Percentiles rank a stretch among this genome's conserved stretches.
Evolutionary conservation across 192 early-diverging fungal genomes (phyloP).

Genomic region (Linnemannia schmuckeri): DNA sequence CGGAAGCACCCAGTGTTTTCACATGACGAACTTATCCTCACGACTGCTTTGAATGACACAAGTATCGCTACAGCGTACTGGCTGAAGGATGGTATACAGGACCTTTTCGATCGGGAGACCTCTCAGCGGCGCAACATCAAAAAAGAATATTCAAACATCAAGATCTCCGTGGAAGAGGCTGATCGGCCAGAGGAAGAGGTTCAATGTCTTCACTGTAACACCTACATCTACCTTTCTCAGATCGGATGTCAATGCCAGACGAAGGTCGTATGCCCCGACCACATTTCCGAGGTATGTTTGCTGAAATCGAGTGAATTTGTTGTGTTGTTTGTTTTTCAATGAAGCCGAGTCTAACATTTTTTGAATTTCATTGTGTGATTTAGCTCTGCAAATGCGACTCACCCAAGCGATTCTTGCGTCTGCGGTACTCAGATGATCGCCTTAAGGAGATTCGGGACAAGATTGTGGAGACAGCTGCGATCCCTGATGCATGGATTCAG

Average conservation of each 20-base stretch:
- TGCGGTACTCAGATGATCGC: slow-evolving; percentile 59
- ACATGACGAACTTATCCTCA: slow-evolving; percentile 91
- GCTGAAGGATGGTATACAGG: slow-evolving; percentile 42
- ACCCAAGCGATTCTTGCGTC: slow-evolving; percentile 33
- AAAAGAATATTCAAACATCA: slow-evolving; percentile 21
- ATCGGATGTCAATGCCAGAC: slow-evolving; percentile 71
- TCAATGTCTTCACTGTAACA: slow-evolving; percentile 78
- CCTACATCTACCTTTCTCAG: slow-evolving; percentile 80
- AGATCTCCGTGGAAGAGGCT: slow-evolving; percentile 50
- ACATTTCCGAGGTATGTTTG: slow-evolving; percentile 55
- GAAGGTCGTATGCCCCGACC: slow-evolving; percentile 76
- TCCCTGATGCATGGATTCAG: slow-evolving; percentile 47
- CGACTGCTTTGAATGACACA: slow-evolving; percentile 60
- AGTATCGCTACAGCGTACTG: slow-evolving; percentile 47
- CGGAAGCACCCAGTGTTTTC: slow-evolving; percentile 90
- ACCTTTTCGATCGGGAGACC: slow-evolving; percentile 35
- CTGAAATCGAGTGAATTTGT: background rate
- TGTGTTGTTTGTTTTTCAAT: background rate
- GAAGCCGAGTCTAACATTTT: background rate
- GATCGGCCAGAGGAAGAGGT: slow-evolving; percentile 72
- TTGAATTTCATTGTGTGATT: background rate
- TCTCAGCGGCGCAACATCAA: slow-evolving; percentile 7
- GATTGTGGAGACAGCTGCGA: slow-evolving; percentile 36
- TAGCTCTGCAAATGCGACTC: slow-evolving; percentile 59
- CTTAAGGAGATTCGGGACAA: slow-evolving; percentile 43